Evolutionary conservation across 768 basidiomycete genomes (phyloP).

Genomic region (Termitomyces sp.): DNA sequence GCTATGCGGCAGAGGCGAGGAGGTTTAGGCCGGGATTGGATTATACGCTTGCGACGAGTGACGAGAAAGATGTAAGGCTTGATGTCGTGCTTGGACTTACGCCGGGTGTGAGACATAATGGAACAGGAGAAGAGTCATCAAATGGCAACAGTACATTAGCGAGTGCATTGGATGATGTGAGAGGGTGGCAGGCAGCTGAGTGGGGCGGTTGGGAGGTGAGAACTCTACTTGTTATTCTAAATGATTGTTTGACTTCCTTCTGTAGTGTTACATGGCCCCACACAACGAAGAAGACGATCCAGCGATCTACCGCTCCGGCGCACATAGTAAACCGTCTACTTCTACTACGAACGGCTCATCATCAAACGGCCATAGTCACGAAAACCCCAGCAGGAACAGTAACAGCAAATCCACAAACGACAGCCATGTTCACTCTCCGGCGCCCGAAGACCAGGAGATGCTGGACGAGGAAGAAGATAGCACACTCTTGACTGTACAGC

Average conservation of each 20-base stretch:
- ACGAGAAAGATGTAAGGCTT: conserved; percentile 73
- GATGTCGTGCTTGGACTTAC: conserved; percentile 88
- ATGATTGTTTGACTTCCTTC: background rate
- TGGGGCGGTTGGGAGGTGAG: conserved; percentile 95
- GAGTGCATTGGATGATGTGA: conserved; percentile 24
- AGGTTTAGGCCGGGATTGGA: conserved; percentile 91
- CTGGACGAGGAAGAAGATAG: conserved; percentile 61
- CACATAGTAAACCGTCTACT: conserved; percentile 31
- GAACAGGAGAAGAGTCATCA: conserved; percentile 23
- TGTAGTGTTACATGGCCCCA: conserved; percentile 89
- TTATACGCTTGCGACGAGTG: conserved; percentile 89
- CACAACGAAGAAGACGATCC: conserved; percentile 95
- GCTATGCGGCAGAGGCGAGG: conserved; percentile 73
- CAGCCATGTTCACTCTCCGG: conserved; percentile 16
- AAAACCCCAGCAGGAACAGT: background rate
- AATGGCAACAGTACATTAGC: conserved; percentile 20
- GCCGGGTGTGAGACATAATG: conserved; percentile 40
- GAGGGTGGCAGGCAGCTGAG: conserved; percentile 65
- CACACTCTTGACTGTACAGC: conserved; percentile 81
- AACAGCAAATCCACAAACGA: background rate
- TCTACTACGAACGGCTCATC: conserved; percentile 14
- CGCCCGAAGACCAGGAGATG: conserved; percentile 34
- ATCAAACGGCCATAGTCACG: conserved; percentile 2
- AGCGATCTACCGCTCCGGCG: conserved; percentile 79
- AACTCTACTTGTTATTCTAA: conserved; percentile 7